These are phyloP conservation scores for Alliaria petiolata DNA, from an alignment of 345 rosid species.

Conservation along the genomic window DNA sequence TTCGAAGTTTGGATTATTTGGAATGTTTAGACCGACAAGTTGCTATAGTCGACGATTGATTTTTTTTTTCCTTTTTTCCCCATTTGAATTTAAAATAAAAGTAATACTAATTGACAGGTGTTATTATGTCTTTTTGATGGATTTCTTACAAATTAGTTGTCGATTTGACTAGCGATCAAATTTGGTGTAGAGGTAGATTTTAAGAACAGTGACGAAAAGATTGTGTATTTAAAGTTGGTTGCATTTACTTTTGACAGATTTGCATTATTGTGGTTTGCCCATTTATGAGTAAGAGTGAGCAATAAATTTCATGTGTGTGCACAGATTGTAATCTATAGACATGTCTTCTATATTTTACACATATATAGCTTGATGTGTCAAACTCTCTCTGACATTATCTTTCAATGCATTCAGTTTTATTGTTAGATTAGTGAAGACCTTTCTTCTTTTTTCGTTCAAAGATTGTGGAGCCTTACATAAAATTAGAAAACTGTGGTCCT, in stretches of 20 bases:
- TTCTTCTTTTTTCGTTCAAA: not conserved
- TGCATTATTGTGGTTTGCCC: constrained; percentile 16
- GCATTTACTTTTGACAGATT: constrained; percentile 26
- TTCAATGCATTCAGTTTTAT: constrained; percentile 23
- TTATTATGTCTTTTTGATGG: not conserved
- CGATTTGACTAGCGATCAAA: constrained; percentile 14
- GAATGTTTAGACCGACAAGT: constrained; percentile 9
- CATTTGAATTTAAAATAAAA: not conserved
- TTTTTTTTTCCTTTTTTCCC: not conserved
- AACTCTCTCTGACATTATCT: constrained; percentile 24
- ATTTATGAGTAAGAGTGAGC: constrained; percentile 12
- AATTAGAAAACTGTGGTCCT: constrained; percentile 22
- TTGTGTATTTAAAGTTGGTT: constrained; percentile 1
- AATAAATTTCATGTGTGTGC: constrained; percentile 29
- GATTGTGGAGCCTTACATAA: not conserved
- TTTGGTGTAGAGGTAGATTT: not conserved
- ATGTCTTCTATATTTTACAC: constrained; percentile 13
- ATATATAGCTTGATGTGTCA: not conserved
- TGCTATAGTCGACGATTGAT: not conserved
- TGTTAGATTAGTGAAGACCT: constrained; percentile 9
- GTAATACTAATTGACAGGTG: not conserved
- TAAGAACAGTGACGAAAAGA: constrained; percentile 7
- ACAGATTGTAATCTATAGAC: not conserved
- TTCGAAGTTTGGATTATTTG: constrained; percentile 11
- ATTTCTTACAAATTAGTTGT: not conserved